Evolutionary conservation across 345 rosid genomes (phyloP).

Genomic region (Sisymbrium altissimum): DNA sequence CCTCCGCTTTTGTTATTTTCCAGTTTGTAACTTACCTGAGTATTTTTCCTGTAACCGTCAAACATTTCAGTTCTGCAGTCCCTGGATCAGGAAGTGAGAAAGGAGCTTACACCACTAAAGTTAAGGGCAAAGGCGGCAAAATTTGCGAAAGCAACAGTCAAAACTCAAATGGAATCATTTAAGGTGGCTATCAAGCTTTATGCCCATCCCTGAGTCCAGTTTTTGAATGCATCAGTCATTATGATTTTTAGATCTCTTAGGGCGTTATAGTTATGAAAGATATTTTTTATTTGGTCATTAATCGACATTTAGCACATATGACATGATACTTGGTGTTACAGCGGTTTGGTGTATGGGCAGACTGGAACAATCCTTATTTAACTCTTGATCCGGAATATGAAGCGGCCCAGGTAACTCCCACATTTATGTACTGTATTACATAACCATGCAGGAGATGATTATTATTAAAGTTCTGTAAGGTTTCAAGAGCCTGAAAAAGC

Average conservation of each 20-base stretch:
- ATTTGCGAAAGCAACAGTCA: slow-evolving; percentile 89
- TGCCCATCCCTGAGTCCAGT: not conserved
- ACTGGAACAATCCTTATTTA: slow-evolving; percentile 81
- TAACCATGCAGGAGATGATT: not conserved
- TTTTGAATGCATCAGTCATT: slow-evolving; percentile 1
- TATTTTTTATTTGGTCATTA: not conserved
- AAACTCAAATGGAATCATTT: slow-evolving; percentile 91
- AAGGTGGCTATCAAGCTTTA: slow-evolving; percentile 49
- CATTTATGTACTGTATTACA: not conserved
- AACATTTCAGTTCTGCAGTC: slow-evolving; percentile 87
- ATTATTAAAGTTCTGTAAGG: not conserved
- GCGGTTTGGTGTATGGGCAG: slow-evolving; percentile 98
- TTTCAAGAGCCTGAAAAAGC: slow-evolving; percentile 13
- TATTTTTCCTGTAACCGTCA: slow-evolving; percentile 37
- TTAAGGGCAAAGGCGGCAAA: slow-evolving; percentile 92
- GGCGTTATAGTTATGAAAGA: not conserved
- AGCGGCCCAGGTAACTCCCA: slow-evolving; percentile 80
- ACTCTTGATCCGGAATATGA: slow-evolving; percentile 95
- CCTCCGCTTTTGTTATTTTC: slow-evolving; percentile 1
- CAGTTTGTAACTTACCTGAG: slow-evolving; percentile 8
- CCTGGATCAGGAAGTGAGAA: slow-evolving; percentile 74
- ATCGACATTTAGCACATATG: not conserved
- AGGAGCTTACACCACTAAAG: slow-evolving; percentile 78
- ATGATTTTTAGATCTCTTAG: not conserved
- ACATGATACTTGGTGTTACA: slow-evolving; percentile 34